phyloP scores from a whole-genome alignment of 2,329 filamentous ascomycete species.

The Trichoderma gracile region DNA sequence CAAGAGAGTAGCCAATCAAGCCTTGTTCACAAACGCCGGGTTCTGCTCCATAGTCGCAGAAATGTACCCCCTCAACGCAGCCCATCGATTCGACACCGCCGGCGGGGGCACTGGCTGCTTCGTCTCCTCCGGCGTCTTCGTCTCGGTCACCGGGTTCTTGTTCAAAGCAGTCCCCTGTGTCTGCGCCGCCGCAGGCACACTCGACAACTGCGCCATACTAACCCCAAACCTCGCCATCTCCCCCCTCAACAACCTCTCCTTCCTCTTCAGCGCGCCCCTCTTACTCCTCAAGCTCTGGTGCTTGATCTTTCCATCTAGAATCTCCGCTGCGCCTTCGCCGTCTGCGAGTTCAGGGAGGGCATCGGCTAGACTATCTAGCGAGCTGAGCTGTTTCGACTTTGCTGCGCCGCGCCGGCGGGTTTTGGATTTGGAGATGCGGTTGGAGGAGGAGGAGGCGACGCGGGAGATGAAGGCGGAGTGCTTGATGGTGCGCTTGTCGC shows the following conservation, averaged over 20 bases:
- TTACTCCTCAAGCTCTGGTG: constrained; percentile 73
- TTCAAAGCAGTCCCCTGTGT: neutral
- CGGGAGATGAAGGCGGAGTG: constrained; percentile 77
- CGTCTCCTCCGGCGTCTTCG: no score
- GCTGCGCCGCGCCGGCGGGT: neutral
- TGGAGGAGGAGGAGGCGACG: constrained; percentile 60
- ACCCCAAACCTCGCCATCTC: constrained; percentile 83
- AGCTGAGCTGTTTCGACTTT: constrained; percentile 58
- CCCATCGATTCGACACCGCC: constrained; percentile 66
- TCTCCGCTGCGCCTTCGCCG: constrained; percentile 49
- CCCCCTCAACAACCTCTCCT: constrained; percentile 73
- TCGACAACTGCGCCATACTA: constrained; percentile 75
- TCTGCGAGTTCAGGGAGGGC: constrained; percentile 67
- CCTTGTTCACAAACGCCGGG: constrained; percentile 61
- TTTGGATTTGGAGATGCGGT: constrained; percentile 30
- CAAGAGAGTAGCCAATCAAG: constrained; percentile 18
- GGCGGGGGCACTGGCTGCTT: constrained; percentile 1
- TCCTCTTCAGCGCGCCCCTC: constrained; percentile 79
- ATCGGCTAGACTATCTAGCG: constrained; percentile 73
- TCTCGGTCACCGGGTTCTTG: no score
- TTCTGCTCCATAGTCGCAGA: constrained; percentile 88
- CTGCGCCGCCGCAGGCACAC: constrained; percentile 34
- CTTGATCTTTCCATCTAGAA: constrained; percentile 60
- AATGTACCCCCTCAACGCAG: constrained; percentile 79
- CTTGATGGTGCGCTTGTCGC: constrained; percentile 80